Evolutionary conservation across 257 asterid species (phyloP), one percentile per base, ranked within the genome.

Genomic region (Nicotiana otophora): DNA sequence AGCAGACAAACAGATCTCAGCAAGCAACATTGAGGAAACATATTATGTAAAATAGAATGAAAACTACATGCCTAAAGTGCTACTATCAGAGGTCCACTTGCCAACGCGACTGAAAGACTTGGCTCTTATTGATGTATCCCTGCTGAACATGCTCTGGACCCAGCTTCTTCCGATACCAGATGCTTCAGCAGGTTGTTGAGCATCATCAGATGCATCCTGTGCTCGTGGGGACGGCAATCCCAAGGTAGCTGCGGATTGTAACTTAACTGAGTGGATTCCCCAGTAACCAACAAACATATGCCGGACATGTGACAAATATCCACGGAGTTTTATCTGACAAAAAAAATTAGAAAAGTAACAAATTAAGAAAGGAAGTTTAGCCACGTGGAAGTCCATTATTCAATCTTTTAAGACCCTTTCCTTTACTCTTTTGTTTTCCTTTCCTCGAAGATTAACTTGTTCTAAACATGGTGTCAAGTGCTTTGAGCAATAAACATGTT

Each of bases 131-230:
- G 90, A 65, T 39, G 89, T 80, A 72, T 95, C 98, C 84, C 97
- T 88, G 89, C 97, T 95, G 88, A 95, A 95, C 98, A 95, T 95
- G 92, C 98, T 95, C 86, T 95, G 98, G 36, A 95, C 98, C 98
- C 98, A 93, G 89, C 98, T 95, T 88, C 98, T 91, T 84, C 98
- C 98, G 74, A 89, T 91, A 83, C 88, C 97, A 84, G 98, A 88
- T 78, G 92, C 98, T 90, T 95, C 98, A 64, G 98, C 86, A 48
- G 95, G 91, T 86, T 90, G 95, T 80, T 93, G 92, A 64, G 87
- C 81, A 87, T 86, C 92, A 83, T 85, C 87, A 11, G 88, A 88
- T 80, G 90, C 86, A 88, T 92, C 97, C 87, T 92, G 95, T 79
- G 96, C 91, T 76, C 94, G 95, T 82, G 98, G 98, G 84, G 98